Conservation (phyloP, 2,329 filamentous ascomycete species). For the Basipetospora chlamydospora region DNA sequence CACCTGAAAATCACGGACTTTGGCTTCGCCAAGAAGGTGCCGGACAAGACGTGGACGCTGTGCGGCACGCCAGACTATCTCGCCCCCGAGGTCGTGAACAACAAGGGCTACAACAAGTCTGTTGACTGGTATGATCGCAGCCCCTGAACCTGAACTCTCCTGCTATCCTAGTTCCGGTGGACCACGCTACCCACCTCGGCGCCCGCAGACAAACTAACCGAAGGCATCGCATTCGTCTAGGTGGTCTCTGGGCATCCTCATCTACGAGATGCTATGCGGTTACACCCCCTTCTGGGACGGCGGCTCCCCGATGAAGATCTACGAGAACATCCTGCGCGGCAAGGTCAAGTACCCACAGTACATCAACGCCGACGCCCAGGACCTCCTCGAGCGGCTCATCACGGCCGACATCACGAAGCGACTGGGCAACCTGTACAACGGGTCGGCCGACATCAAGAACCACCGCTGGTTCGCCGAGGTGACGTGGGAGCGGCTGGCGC, state of each 20-base stretch:
- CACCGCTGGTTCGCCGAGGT: constrained; percentile 96
- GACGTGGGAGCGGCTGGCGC: constrained; percentile 85
- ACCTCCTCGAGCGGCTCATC: constrained; percentile 83
- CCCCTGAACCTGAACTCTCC: too few species aligned
- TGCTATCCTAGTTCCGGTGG: too few species aligned
- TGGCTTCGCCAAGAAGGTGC: constrained; percentile 94
- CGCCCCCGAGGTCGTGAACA: constrained; percentile 94
- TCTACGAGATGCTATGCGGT: constrained; percentile 98
- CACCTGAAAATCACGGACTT: constrained; percentile 98
- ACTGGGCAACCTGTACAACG: constrained; percentile 83
- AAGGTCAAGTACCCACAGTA: constrained; percentile 95
- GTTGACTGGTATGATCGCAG: constrained; percentile 96
- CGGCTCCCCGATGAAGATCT: constrained; percentile 96
- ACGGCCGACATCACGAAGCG: constrained; percentile 91
- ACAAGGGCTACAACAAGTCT: constrained; percentile 98
- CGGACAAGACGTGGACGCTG: constrained; percentile 97
- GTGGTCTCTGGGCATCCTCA: constrained; percentile 97
- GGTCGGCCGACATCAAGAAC: constrained; percentile 82
- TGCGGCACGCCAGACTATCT: constrained; percentile 97
- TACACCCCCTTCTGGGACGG: constrained; percentile 99
- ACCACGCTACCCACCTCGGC: too few species aligned
- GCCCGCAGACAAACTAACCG: too few species aligned
- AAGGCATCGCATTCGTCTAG: too few species aligned
- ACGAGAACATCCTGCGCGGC: constrained; percentile 95
- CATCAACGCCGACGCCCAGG: constrained; percentile 85